A percentile compares a stretch with the other conserved stretches of the same genome.
Evolutionary conservation across 2,329 filamentous ascomycete genomes (phyloP).

Genomic region (Sporothrix pseudoabietina): DNA sequence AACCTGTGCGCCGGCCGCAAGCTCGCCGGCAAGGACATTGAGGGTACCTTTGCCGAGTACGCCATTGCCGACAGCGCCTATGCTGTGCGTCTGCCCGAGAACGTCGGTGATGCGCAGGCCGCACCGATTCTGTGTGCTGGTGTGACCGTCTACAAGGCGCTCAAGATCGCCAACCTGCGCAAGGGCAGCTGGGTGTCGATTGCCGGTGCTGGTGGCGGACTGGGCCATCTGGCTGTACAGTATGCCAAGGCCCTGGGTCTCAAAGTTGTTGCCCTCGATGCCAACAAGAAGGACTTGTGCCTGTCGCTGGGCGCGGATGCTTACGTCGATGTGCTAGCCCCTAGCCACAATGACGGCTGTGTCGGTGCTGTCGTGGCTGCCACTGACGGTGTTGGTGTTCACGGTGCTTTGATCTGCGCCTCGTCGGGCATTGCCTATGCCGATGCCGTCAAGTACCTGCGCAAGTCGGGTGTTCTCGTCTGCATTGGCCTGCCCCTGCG

Average conservation of each 20-base stretch:
- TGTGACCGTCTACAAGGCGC: constrained; percentile 75
- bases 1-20: constrained; percentile 75
- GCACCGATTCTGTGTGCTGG: constrained; percentile 73
- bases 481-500: constrained; percentile 62
- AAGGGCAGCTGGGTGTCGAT: constrained; percentile 73
- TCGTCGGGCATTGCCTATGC: constrained; percentile 67
- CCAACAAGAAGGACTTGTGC: constrained; percentile 61
- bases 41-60: constrained; percentile 22
- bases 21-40: constrained; percentile 23
- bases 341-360: constrained; percentile 48
- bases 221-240: constrained; percentile 73
- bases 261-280: constrained; percentile 77
- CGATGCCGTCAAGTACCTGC: constrained; percentile 63
- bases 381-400: constrained; percentile 42
- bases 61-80: constrained; percentile 25
- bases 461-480: constrained; percentile 63
- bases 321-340: constrained; percentile 55
- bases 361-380: constrained; percentile 39
- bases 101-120: constrained; percentile 56
- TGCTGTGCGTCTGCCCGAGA: constrained; percentile 10
- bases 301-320: constrained; percentile 55
- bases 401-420: constrained; percentile 67
- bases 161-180: constrained; percentile 68
- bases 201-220: constrained; percentile 73
- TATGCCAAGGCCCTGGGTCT: constrained; percentile 92